Conservation (phyloP, 805 yeast species). For the Saturnispora dispora region DNA sequence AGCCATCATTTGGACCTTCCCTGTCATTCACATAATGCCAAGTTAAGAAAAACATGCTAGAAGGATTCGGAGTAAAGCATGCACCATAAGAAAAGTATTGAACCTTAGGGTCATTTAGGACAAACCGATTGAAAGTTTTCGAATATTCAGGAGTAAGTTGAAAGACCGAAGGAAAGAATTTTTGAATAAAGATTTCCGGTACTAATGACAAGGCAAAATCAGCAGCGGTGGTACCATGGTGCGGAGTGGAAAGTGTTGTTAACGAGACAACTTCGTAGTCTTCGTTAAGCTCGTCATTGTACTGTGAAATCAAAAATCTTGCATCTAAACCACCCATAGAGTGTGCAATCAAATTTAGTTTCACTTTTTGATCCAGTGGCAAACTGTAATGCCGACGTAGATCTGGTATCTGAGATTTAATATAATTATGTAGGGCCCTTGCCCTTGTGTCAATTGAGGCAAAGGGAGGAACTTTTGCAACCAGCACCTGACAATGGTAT, state of each 20-base stretch:
- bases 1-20: slow-evolving; percentile 70
- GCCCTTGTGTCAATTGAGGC: slow-evolving; percentile 71
- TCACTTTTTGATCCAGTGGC: slow-evolving; percentile 30
- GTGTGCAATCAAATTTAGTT: slow-evolving; percentile 73
- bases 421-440: slow-evolving; percentile 39
- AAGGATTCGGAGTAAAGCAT: slow-evolving; percentile 50
- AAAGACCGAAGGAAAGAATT: slow-evolving; percentile 34
- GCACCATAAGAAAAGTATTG: slow-evolving; percentile 82
- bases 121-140: slow-evolving; percentile 42
- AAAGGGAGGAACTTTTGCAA: slow-evolving; percentile 76
- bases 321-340: slow-evolving; percentile 94
- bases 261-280: slow-evolving; percentile 45
- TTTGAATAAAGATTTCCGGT: slow-evolving; percentile 16
- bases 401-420: slow-evolving; percentile 25
- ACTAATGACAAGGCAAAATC: slow-evolving; percentile 42
- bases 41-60: slow-evolving; percentile 50
- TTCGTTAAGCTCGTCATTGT: slow-evolving; percentile 40
- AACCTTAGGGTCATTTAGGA: slow-evolving; percentile 51
- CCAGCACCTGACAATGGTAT: slow-evolving; percentile 59
- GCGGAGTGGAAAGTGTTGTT: slow-evolving; percentile 86
- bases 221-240: slow-evolving; percentile 77
- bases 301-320: slow-evolving; percentile 57
- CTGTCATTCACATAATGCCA: slow-evolving; percentile 49
- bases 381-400: slow-evolving; percentile 18
- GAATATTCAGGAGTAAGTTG: slow-evolving; percentile 56